Conservation (phyloP, 2,329 filamentous ascomycete genomes). For the Ophiostoma sp. region DNA sequence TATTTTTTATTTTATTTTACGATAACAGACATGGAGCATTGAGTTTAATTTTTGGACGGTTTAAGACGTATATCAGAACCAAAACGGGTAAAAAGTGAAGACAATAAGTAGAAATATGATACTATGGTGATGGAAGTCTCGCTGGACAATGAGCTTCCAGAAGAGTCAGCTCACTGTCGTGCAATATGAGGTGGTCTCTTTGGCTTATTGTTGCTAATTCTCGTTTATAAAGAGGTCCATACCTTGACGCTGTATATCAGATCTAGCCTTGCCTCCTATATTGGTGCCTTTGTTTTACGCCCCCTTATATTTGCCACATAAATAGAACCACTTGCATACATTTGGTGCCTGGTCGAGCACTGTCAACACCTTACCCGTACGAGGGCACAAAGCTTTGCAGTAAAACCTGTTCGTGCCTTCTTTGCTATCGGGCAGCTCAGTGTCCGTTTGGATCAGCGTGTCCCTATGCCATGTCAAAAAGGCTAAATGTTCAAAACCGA, state of each 20-base stretch:
- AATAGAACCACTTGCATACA: background rate
- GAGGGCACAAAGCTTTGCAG: background rate
- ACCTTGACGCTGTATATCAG: background rate
- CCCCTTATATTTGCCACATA: background rate
- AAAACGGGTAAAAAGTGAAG: background rate
- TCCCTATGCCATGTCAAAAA: background rate
- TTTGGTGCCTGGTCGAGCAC: background rate
- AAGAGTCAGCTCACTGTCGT: background rate
- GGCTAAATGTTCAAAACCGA: slow-evolving; percentile 17
- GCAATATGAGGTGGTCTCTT: background rate
- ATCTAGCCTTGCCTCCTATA: background rate
- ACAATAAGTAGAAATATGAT: background rate
- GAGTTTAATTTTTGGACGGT: background rate
- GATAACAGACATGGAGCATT: background rate
- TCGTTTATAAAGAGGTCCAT: too few relatives aligned
- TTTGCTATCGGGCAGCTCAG: background rate
- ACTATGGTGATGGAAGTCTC: too few relatives aligned
- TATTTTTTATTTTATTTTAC: background rate
- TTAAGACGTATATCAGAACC: background rate
- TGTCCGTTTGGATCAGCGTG: background rate
- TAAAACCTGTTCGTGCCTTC: background rate
- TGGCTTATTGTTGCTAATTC: background rate
- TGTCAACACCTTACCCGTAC: slow-evolving; percentile 3
- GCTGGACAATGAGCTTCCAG: too few relatives aligned
- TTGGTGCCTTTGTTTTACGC: background rate